Base-by-base conservation (phyloP, 169 alveolate genomes). In the Eimeria necatrix region DNA sequence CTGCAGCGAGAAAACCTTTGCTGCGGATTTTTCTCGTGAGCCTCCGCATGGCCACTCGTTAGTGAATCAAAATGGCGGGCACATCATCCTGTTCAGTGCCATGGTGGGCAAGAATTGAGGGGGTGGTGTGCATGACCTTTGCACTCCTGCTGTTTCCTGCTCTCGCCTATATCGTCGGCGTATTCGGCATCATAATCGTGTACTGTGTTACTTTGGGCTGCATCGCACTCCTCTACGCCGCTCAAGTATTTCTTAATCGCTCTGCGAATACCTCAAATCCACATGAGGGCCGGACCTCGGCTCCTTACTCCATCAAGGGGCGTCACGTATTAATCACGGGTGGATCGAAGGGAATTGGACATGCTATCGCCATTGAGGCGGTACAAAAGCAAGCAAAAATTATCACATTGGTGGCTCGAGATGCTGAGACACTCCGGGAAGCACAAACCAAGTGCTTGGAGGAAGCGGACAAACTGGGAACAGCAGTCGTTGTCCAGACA, bases 261-360 rank as follows among this genome's bases (percentile, higher is more conserved):
- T 53, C 78, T 84, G 76, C 91, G 32, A 64, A 76, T 60, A 26
- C 24, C 41, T 26, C 91, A 16, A 24, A 84, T 20, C 22, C 74
- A 22, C 46, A 53, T 16, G 18, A 10, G 51, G 61, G 60, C 6
- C 70, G 32, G 7, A 22, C 76, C 14, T 32, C 22, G 91, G 46
- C 60, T 49, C 91, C 91, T 16, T 84, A 56, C 20, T 60, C 93
- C 51, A 7, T 91, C 16, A 48, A 68, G 8, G 95, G 95, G 9
- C 41, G 93, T 22, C 96, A 93, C 61, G 96, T 84, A 6, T 73
- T 93, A 52, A 83, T 93, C 61, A 93, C 94, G 9, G 96, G 96
- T 8, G 96, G 94, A 4, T 93, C 96, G 4, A 85, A 85, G 26
- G 96, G 96, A 24, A 71, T 93, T 8, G 96, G 96, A 16, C 53